Evolutionary conservation across 164 flowering plant genomes (phyloP).

Genomic region (Cinnamomum micranthum): DNA sequence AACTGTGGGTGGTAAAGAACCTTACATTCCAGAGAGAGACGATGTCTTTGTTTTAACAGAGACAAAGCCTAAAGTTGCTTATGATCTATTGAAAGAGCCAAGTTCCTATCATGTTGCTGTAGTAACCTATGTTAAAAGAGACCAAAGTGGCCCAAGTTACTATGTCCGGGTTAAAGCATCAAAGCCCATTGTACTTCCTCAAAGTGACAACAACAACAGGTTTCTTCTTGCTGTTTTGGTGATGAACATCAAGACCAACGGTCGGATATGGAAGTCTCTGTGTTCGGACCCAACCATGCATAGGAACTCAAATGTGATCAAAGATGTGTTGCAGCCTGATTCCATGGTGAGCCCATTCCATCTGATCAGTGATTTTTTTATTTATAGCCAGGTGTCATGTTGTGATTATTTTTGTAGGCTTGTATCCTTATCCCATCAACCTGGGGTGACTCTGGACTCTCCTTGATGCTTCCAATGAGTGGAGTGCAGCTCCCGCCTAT

Average conservation of each 20-base stretch:
- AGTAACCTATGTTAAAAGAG: conserved; percentile 6
- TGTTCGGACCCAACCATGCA: conserved; percentile 10
- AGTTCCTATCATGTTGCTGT: background rate
- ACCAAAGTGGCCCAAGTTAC: background rate
- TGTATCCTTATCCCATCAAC: background rate
- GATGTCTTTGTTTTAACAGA: conserved; percentile 52
- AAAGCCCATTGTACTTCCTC: conserved; percentile 18
- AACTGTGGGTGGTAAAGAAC: conserved; percentile 21
- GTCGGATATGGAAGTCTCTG: conserved; percentile 54
- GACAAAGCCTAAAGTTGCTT: conserved; percentile 36
- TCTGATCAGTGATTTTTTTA: background rate
- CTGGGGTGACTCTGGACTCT: background rate
- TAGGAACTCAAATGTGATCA: conserved; percentile 5
- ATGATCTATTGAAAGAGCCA: conserved; percentile 25
- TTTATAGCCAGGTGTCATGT: background rate
- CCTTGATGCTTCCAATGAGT: background rate
- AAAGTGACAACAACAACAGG: conserved; percentile 10
- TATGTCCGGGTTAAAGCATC: conserved; percentile 24
- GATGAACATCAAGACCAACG: conserved; percentile 43
- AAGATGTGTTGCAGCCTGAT: conserved; percentile 19
- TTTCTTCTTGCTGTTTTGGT: conserved; percentile 43
- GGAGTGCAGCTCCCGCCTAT: background rate
- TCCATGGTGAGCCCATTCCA: conserved; percentile 31
- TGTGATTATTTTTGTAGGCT: background rate
- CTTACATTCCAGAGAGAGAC: conserved; percentile 48